Evolutionary conservation across 306 rosid species (phyloP).

Genomic region (Prunus campanulata): DNA sequence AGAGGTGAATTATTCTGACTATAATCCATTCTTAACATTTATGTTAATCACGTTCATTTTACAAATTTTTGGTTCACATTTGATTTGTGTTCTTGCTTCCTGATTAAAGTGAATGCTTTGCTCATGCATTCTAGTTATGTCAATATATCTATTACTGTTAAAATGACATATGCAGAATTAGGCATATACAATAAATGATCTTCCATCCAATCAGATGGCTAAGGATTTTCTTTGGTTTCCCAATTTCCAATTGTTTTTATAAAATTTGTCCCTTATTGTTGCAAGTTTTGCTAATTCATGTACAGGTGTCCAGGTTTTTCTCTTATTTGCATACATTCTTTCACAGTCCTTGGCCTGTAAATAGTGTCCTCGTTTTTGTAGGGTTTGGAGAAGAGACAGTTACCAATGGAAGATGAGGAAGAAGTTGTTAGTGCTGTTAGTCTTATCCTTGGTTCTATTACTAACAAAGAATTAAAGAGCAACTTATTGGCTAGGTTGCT

Average conservation of each 20-base stretch:
- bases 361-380: conserved; percentile 25
- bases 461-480: conserved; percentile 75
- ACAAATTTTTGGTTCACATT: not conserved
- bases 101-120: not conserved
- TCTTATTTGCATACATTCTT: not conserved
- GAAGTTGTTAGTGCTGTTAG: conserved; percentile 86
- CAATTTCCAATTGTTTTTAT: not conserved
- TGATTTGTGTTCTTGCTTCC: conserved; percentile 3
- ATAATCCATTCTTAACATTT: not conserved
- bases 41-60: not conserved
- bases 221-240: not conserved
- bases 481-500: conserved; percentile 81
- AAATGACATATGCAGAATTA: not conserved
- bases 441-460: conserved; percentile 74
- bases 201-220: not conserved
- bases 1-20: conserved; percentile 61
- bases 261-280: not conserved
- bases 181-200: not conserved
- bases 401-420: conserved; percentile 91
- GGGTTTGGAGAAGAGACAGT: conserved; percentile 82
- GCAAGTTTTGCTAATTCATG: not conserved
- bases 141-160: not conserved
- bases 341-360: conserved; percentile 18
- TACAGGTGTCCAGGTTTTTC: not conserved
- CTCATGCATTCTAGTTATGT: not conserved